Evolutionary conservation across 176 grass and related monocot genomes (phyloP), one percentile per base, ranked within the genome.

Genomic region (Miscanthus lutarioriparius): DNA sequence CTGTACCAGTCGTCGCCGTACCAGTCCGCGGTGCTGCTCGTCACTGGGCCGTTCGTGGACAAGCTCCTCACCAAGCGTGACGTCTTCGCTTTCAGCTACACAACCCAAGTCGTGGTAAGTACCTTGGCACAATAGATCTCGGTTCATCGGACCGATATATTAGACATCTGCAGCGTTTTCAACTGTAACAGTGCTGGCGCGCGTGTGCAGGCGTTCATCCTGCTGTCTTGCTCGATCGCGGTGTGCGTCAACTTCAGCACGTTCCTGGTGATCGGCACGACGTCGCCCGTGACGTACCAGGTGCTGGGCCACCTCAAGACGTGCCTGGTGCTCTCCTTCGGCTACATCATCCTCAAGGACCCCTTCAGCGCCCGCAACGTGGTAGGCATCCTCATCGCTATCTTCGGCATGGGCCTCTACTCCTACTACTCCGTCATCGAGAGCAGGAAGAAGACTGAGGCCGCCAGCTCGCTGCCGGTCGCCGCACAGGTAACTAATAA

Each of bases 271-370:
- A 95, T 98, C 63, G 92, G 92, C 53, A 95, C 92, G n/a, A 95
- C 92, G 6, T 98, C 92, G 17, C 94, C 92, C 5, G 92, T 98
- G 86, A 98, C 92, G 3, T 95, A 98, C 84, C 95, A 98, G 80
- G 92, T 98, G n/a, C 84, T 98, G 40, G 95, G 95, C 15, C 95
- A 98, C 86, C 87, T 98, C 71, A 98, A 98, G 85, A 98, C 92
- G 32, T 98, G 95, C 85, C 87, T 98, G 9, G 86, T 98, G 80
- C 89, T 95, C 28, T 95, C 92, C 79, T 95, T 95, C 53, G 92
- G 92, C 63, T 98, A 88, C 87, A 22, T 88, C 32, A 77, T 98
- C 20, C 76, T 98, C 61, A 79, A 44, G 71, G 95, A 95, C 63
- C 92, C 95, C 17, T 98, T 95, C 82, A 98, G 89, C 40, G 32